Base-by-base conservation (phyloP, 1,284 basidiomycete species). In the Flammula alnicola region DNA sequence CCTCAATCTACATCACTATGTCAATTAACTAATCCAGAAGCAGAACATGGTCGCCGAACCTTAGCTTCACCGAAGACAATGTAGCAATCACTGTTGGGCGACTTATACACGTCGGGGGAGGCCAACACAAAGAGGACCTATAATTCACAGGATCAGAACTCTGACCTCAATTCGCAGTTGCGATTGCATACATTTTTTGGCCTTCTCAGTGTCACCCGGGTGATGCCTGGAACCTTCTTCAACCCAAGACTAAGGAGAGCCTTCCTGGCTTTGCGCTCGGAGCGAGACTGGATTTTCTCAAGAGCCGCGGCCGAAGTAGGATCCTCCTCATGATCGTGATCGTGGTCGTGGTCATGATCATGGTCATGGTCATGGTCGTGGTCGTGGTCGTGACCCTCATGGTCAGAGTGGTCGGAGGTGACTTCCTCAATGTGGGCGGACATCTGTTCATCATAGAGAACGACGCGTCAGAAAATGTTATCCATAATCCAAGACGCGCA, bases 1-100 rank as follows among this genome's bases (percentile, higher is more conserved):
- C 95, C 77, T 98, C 95, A 60, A 93, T 84, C 88, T 92, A 56
- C 16, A 36, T 47, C 4, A 27, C 38, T 44, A 37, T 19, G 26
- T 48, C 30, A 11, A 39, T 23, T 23, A 9, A 25, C 20, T 22
- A 31, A 19, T 20, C 32, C 22, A 10, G 29, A 2, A 23, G 10
- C 3, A 5, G 29, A 7, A 25, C 22, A 26, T 36, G 8, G 12
- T 20, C 29, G 31, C 49, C 36, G 46, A 48, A 88, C 87, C 83
- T 95, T 97, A 60, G 94, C 95, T 79, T 99, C 96, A 62, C 96
- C 96, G 63, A 98, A 99, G 58, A 99, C 94, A 69, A 99, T 94
- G 82, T 99, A 98, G 74, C 91, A 93, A 74, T 99, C 97, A 65
- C 93, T 95, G 75, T 92, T 93, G 44, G 91, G 86, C 44, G 94